A percentile compares a stretch with the other conserved stretches of the same genome.
Evolutionary conservation across 2,329 filamentous ascomycete species (phyloP).

Genomic region (Cordyceps farinosa): DNA sequence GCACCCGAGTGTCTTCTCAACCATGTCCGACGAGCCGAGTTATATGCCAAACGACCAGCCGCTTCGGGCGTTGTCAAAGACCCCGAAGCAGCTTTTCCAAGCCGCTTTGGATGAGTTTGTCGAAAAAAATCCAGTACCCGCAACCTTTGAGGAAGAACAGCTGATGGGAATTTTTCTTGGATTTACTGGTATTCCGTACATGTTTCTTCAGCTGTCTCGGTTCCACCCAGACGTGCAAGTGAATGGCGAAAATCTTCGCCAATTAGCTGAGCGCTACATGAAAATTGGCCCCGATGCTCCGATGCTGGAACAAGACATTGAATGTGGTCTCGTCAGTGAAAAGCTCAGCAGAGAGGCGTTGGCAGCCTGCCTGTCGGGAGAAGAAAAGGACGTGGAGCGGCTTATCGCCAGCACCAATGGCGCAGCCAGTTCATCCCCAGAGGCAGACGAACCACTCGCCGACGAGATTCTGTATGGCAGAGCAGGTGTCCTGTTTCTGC

Average conservation of each 20-base stretch:
- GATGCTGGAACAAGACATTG: slow-evolving; percentile 36
- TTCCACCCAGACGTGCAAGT: slow-evolving; percentile 42
- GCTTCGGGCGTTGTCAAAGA: slow-evolving; percentile 27
- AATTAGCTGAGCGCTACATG: slow-evolving; percentile 49
- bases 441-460: slow-evolving; percentile 37
- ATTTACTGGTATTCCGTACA: slow-evolving; percentile 53
- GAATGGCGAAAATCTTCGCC: slow-evolving; percentile 36
- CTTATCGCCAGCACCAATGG: slow-evolving; percentile 40
- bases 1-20: background rate
- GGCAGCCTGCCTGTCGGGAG: slow-evolving; percentile 39
- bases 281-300: slow-evolving; percentile 34
- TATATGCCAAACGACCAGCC: slow-evolving; percentile 35
- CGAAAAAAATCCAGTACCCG: slow-evolving; percentile 33
- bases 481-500: slow-evolving; percentile 64
- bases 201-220: slow-evolving; percentile 49
- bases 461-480: slow-evolving; percentile 66
- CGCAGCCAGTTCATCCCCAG: background rate
- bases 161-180: slow-evolving; percentile 50
- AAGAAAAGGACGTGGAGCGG: slow-evolving; percentile 34
- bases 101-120: slow-evolving; percentile 37
- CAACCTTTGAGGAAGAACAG: slow-evolving; percentile 31
- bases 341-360: slow-evolving; percentile 45
- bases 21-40: slow-evolving; percentile 19
- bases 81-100: slow-evolving; percentile 30
- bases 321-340: slow-evolving; percentile 50